Evolutionary conservation across 2,329 filamentous ascomycete species (phyloP).

Genomic region (Drechslerella dactyloides): DNA sequence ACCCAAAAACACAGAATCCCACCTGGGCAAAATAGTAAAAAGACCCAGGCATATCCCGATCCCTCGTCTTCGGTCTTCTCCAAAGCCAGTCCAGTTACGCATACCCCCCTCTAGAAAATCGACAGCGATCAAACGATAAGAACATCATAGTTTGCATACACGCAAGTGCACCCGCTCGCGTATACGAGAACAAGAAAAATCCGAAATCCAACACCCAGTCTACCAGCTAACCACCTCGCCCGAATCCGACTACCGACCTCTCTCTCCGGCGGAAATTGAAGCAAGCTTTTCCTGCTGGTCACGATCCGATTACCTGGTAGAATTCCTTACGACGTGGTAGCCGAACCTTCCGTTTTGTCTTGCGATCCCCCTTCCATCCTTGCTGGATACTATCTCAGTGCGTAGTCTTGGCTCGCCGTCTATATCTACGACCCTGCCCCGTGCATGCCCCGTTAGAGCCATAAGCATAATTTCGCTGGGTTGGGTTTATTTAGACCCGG

Average conservation of each 20-base stretch:
- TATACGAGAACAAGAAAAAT: no score
- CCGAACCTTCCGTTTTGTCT: slow-evolving; percentile 50
- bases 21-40: slow-evolving; percentile 39
- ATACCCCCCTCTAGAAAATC: background rate
- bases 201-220: no score
- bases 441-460: slow-evolving; percentile 12
- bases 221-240: no score
- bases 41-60: slow-evolving; percentile 13
- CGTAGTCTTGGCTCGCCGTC: slow-evolving; percentile 38
- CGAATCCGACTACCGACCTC: slow-evolving; percentile 30
- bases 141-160: slow-evolving; percentile 51
- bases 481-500: background rate
- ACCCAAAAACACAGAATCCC: slow-evolving; percentile 29
- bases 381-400: slow-evolving; percentile 36
- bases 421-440: slow-evolving; percentile 44
- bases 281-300: slow-evolving; percentile 32
- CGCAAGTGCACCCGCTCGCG: no score
- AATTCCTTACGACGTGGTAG: slow-evolving; percentile 43
- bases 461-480: no score
- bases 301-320: slow-evolving; percentile 51
- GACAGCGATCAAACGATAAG: slow-evolving; percentile 26
- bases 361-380: slow-evolving; percentile 46
- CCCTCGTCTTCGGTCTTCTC: slow-evolving; percentile 40
- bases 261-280: slow-evolving; percentile 50
- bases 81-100: background rate